Evolutionary conservation across 495 filamentous ascomycete genomes (phyloP).

Genomic region (Penicillium soppii): DNA sequence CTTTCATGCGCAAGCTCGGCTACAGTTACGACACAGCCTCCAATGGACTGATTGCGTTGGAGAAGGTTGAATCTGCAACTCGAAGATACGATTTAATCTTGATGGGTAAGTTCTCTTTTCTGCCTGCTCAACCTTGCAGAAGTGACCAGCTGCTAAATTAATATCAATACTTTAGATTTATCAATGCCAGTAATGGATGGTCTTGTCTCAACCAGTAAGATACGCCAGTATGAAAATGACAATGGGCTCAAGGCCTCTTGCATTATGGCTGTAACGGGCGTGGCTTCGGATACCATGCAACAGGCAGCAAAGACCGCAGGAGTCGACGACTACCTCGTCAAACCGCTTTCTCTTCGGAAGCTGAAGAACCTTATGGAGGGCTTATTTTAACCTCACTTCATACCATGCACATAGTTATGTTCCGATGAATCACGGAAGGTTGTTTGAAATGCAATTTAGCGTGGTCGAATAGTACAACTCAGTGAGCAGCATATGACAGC

Average conservation of each 20-base stretch:
- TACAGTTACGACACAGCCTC: conserved; percentile 39
- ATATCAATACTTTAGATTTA: conserved; percentile 1
- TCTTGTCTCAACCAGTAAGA: conserved; percentile 19
- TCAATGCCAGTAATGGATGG: conserved; percentile 30
- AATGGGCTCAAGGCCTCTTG: conserved; percentile 9
- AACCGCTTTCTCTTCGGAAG: conserved; percentile 32
- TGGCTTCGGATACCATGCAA: conserved; percentile 31
- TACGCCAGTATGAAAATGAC: conserved; percentile 20
- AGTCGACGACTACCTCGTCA: conserved; percentile 38
- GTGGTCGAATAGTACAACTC: neutral
- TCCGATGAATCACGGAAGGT: neutral
- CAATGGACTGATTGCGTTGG: conserved; percentile 55
- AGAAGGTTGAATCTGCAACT: conserved; percentile 35
- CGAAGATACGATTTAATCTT: conserved; percentile 46
- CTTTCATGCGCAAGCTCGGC: conserved; percentile 13
- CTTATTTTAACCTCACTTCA: neutral
- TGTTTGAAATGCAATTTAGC: neutral
- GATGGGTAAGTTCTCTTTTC: conserved; percentile 28
- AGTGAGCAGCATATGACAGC: neutral
- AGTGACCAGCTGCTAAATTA: neutral
- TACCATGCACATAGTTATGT: neutral
- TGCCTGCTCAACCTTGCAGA: neutral
- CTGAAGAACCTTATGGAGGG: conserved; percentile 22
- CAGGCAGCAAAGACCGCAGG: conserved; percentile 33
- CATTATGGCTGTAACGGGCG: conserved; percentile 35